phyloP scores from a whole-genome alignment of 495 filamentous ascomycete species.

The Lepraria neglecta region DNA sequence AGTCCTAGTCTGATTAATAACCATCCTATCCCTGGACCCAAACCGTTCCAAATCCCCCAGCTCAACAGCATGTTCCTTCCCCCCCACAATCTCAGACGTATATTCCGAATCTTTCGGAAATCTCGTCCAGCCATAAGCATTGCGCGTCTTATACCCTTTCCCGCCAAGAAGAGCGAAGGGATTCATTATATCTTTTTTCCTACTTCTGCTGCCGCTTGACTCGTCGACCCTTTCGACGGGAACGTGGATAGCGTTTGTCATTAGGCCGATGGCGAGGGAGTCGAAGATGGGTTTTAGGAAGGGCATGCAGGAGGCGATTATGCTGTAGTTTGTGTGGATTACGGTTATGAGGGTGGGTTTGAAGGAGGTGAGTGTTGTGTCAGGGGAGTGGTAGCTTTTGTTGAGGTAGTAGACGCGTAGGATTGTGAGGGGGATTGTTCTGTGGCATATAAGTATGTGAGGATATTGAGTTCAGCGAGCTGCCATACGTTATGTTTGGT shows the following conservation, averaged over 20 bases:
- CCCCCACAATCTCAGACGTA: neutral
- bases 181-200: neutral
- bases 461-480: neutral
- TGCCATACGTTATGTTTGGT: constrained; percentile 1
- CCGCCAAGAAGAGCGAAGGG: neutral
- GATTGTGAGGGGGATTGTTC: constrained; percentile 8
- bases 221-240: neutral
- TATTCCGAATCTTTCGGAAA: too few species aligned
- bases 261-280: constrained; percentile 1
- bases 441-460: neutral
- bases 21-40: neutral
- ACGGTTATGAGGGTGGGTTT: neutral
- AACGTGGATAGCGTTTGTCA: neutral
- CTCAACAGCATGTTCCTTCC: neutral
- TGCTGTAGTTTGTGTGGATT: constrained; percentile 1
- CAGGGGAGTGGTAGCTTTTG: constrained; percentile 1
- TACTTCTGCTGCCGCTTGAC: too few species aligned
- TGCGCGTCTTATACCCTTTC: neutral
- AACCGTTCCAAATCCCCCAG: constrained; percentile 1
- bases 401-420: constrained; percentile 9
- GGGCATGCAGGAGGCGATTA: neutral
- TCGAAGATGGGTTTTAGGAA: constrained; percentile 9
- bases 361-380: neutral
- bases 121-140: neutral
- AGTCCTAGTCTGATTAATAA: constrained; percentile 12